Evolutionary conservation across 2,329 filamentous ascomycete species (phyloP), one percentile per base, ranked within the genome.

Genomic region (Pseudogymnoascus sp.): DNA sequence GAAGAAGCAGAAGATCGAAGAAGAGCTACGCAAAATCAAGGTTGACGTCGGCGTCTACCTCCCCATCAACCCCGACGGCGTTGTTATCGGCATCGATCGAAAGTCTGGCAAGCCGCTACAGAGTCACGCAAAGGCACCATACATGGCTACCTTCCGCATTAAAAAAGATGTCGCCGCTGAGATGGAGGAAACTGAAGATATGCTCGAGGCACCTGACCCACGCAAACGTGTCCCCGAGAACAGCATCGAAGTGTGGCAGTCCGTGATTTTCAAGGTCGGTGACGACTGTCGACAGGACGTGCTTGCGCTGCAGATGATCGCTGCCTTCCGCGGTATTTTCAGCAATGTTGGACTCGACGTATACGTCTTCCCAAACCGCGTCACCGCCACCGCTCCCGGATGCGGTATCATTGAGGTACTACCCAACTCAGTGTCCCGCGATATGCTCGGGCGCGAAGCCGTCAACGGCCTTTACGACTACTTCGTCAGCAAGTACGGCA

Each of bases 391-490:
- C 0, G 96, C 95, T 0, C 95, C 95, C 0, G 95, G 95, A 1
- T 99, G 95, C 71, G 95, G 95, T 76, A 93, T 99, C 69, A 97
- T 99, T 70, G 96, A 99, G 72, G 95, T 97, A 39, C 81, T 99
- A 23, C 95, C 95, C 65, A 97, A 97, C 77, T 97, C 93, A 14
- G 96, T 99, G 70, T 97, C 93, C 5, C 90, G 95, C 68, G 95
- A 99, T 76, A 99, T 99, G 95, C 85, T 99, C 1, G 96, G 95
- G 60, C 90, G 96, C 62, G 95, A 99, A 77, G 92, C 95, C 2
- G 95, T 99, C 73, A 99, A 99, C 73, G 93, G 95, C 0, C 84
- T 99, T 0, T 97, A 97, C 77, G 95, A 99, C 74, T 99, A 99
- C 78, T 99, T 99, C 74, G 83, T 97, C 64, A 93, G 90, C 70